phyloP scores from a whole-genome alignment of 139 green algal genomes.

The Coelastrella sp. region DNA sequence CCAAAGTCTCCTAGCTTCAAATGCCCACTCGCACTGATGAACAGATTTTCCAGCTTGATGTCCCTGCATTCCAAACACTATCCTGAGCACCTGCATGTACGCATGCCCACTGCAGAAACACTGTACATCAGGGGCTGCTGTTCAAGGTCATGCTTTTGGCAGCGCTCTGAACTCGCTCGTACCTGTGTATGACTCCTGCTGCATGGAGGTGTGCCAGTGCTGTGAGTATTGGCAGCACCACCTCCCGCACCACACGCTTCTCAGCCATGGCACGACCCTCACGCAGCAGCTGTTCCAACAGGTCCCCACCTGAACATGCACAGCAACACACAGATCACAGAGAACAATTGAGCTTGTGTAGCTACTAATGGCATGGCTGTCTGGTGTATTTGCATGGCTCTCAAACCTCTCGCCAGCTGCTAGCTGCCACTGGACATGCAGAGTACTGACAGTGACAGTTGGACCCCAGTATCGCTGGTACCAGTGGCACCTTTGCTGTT shows the following conservation, averaged over 20 bases:
- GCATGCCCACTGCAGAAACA: background rate
- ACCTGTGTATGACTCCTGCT: slow-evolving; percentile 73
- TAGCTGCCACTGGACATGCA: no score
- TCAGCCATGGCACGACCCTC: slow-evolving; percentile 75
- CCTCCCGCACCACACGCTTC: slow-evolving; percentile 50
- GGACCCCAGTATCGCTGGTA: background rate
- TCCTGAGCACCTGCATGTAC: background rate
- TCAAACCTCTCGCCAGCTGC: no score
- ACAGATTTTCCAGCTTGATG: slow-evolving; percentile 88
- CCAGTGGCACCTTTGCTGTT: background rate
- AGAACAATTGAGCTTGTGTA: no score
- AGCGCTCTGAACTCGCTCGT: background rate
- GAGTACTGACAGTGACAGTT: background rate
- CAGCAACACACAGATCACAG: background rate
- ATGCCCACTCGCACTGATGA: slow-evolving; percentile 59
- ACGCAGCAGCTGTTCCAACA: slow-evolving; percentile 74
- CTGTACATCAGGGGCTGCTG: background rate
- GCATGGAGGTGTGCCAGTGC: slow-evolving; percentile 68
- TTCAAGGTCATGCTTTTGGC: background rate
- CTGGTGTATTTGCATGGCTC: no score
- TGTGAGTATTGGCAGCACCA: slow-evolving; percentile 67
- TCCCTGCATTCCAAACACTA: slow-evolving; percentile 53
- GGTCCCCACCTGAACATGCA: slow-evolving; percentile 57
- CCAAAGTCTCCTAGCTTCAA: slow-evolving; percentile 82
- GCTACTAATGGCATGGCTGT: no score